Evolutionary conservation across 768 basidiomycete species (phyloP).

Genomic region (Leccinum subtestaceum): DNA sequence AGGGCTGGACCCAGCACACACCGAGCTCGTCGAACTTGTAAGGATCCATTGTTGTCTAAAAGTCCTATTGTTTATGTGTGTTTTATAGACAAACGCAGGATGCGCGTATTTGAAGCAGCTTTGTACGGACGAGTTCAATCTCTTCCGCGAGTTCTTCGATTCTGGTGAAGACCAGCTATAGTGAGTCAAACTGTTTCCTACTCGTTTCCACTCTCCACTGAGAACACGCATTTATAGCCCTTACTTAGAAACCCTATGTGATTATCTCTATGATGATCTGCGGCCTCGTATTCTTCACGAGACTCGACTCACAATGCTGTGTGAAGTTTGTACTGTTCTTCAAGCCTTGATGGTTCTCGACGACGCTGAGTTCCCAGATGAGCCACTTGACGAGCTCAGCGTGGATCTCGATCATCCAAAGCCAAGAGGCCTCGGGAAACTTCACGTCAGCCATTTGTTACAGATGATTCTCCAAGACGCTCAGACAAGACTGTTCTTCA

Average conservation of each 20-base stretch:
- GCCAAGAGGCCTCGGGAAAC: slow-evolving; percentile 45
- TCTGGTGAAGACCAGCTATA: slow-evolving; percentile 77
- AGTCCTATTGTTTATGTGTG: neutral
- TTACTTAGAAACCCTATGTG: slow-evolving; percentile 89
- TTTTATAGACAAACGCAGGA: slow-evolving; percentile 75
- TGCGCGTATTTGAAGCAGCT: slow-evolving; percentile 91
- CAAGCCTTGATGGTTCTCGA: slow-evolving; percentile 96
- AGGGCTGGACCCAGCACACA: slow-evolving; percentile 72
- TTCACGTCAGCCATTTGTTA: slow-evolving; percentile 80
- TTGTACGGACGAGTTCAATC: slow-evolving; percentile 84
- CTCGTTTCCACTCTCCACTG: slow-evolving; percentile 6
- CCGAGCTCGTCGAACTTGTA: slow-evolving; percentile 88
- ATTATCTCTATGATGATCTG: slow-evolving; percentile 92
- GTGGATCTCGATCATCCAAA: slow-evolving; percentile 39
- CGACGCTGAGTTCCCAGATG: slow-evolving; percentile 42
- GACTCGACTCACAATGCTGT: slow-evolving; percentile 79
- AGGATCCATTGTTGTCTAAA: slow-evolving; percentile 8
- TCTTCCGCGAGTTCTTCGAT: slow-evolving; percentile 84
- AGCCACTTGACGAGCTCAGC: slow-evolving; percentile 32
- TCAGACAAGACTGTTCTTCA: slow-evolving; percentile 93
- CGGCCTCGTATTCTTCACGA: slow-evolving; percentile 95
- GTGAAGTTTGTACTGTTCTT: slow-evolving; percentile 94
- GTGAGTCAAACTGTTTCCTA: slow-evolving; percentile 39
- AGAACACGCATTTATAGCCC: slow-evolving; percentile 45
- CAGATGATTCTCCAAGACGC: slow-evolving; percentile 94